Conservation (phyloP, 768 basidiomycete genomes). For the Termitomyces sp. region DNA sequence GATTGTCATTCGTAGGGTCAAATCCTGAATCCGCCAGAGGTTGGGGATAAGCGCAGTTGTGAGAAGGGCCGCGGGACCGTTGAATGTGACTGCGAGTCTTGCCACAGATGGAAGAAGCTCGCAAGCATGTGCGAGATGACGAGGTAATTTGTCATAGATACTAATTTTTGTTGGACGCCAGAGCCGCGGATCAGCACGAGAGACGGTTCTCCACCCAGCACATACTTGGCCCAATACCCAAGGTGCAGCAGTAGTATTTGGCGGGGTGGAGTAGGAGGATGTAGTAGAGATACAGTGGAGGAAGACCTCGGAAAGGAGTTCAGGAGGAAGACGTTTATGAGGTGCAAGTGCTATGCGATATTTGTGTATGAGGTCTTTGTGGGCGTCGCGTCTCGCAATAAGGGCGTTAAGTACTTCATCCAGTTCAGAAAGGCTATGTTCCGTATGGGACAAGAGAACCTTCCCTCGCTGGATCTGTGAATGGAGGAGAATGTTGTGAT, state of each 20-base stretch:
- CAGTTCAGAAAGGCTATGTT: constrained; percentile 3
- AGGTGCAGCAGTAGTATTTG: not conserved
- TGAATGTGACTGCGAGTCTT: not conserved
- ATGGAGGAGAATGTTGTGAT: not conserved
- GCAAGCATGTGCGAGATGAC: not conserved
- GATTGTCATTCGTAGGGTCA: not conserved
- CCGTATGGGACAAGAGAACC: not conserved
- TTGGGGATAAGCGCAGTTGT: not conserved
- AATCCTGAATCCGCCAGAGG: constrained; percentile 6
- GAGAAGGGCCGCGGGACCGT: not conserved
- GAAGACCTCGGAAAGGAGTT: constrained; percentile 10
- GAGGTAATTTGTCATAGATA: not conserved
- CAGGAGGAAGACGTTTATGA: constrained; percentile 9
- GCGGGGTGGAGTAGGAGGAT: not conserved
- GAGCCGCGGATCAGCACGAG: constrained; percentile 5
- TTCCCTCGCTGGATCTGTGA: constrained; percentile 2
- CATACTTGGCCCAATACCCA: constrained; percentile 12
- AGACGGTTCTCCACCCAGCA: constrained; percentile 4
- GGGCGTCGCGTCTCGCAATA: constrained; percentile 1
- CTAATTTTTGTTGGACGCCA: constrained; percentile 1
- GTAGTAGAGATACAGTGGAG: not conserved
- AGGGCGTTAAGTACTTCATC: not conserved
- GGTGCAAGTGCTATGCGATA: constrained; percentile 7
- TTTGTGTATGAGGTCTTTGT: constrained; percentile 1
- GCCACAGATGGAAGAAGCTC: constrained; percentile 6